Evolutionary conservation across 2,329 filamentous ascomycete genomes (phyloP).

Genomic region (Penicillium fuscoglaucum): DNA sequence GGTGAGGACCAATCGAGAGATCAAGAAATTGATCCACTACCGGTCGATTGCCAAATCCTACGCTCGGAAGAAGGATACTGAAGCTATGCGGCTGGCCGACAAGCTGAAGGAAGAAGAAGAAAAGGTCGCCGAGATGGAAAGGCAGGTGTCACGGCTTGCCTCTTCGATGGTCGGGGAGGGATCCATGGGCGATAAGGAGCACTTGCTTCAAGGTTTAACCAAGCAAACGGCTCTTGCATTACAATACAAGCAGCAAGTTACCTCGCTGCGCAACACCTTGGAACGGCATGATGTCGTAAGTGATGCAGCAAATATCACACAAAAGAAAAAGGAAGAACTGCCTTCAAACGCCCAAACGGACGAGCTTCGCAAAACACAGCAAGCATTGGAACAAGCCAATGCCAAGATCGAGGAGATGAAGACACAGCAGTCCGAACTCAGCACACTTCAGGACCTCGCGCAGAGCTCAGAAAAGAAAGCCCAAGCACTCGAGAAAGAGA

Average conservation of each 20-base stretch:
- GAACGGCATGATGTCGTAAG: conserved; percentile 43
- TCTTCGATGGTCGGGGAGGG: conserved; percentile 39
- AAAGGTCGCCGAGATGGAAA: conserved; percentile 47
- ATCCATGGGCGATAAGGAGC: conserved; percentile 38
- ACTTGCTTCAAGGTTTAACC: conserved; percentile 44
- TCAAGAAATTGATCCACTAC: conserved; percentile 61
- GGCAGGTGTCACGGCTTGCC: conserved; percentile 44
- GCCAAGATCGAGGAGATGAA: conserved; percentile 38
- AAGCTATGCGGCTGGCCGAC: conserved; percentile 54
- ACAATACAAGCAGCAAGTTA: conserved; percentile 47
- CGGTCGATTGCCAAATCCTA: conserved; percentile 60
- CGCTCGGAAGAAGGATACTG: conserved; percentile 59
- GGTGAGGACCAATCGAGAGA: conserved; percentile 58
- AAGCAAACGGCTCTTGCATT: conserved; percentile 47
- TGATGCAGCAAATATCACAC: conserved; percentile 24
- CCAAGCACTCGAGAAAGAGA: conserved; percentile 44
- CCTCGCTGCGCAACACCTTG: conserved; percentile 38
- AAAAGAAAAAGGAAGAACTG: conserved; percentile 22
- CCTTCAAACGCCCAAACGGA: conserved; percentile 22
- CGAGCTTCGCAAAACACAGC: conserved; percentile 35
- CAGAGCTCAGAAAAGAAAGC: conserved; percentile 45
- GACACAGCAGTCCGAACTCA: conserved; percentile 35
- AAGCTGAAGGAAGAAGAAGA: conserved; percentile 54
- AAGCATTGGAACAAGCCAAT: conserved; percentile 38
- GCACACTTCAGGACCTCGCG: conserved; percentile 37